Evolutionary conservation across 495 filamentous ascomycete genomes (phyloP).

Genomic region (Halenospora varia): DNA sequence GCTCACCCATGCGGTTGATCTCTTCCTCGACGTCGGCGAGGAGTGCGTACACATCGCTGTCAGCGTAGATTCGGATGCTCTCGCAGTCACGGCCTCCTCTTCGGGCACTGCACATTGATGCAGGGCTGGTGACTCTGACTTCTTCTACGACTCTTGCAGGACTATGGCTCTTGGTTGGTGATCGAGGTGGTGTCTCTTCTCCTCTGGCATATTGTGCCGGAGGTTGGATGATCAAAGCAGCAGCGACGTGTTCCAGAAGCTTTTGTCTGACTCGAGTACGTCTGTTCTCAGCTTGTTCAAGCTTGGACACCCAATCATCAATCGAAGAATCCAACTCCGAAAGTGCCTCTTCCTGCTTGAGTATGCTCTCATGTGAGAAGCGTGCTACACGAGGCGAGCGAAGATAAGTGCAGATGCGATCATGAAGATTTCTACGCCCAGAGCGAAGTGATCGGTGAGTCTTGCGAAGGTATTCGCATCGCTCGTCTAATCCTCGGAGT

Average conservation of each 20-base stretch:
- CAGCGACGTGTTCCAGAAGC: slow-evolving; percentile 69
- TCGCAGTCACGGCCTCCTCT: slow-evolving; percentile 36
- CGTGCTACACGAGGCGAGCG: slow-evolving; percentile 55
- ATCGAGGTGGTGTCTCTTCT: slow-evolving; percentile 16
- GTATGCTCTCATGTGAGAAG: slow-evolving; percentile 62
- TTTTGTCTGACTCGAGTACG: slow-evolving; percentile 67
- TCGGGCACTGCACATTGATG: background rate
- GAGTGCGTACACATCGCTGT: slow-evolving; percentile 57
- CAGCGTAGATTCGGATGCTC: slow-evolving; percentile 66
- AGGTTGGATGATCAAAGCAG: slow-evolving; percentile 39
- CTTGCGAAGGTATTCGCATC: slow-evolving; percentile 66
- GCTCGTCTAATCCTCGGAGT: slow-evolving; percentile 63
- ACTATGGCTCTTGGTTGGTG: background rate
- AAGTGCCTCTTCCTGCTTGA: slow-evolving; percentile 72
- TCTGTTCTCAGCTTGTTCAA: slow-evolving; percentile 72
- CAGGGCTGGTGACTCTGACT: slow-evolving; percentile 11
- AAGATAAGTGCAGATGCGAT: slow-evolving; percentile 64
- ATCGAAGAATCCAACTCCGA: slow-evolving; percentile 68
- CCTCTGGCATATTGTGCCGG: slow-evolving; percentile 1
- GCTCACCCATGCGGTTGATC: slow-evolving; percentile 47
- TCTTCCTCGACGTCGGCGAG: slow-evolving; percentile 57
- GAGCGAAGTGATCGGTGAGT: slow-evolving; percentile 64
- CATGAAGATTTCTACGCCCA: slow-evolving; percentile 64
- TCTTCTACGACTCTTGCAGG: slow-evolving; percentile 15
- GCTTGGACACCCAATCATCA: slow-evolving; percentile 69